Evolutionary conservation across 306 rosid genomes (phyloP).

Genomic region (Cucurbita pepo): DNA sequence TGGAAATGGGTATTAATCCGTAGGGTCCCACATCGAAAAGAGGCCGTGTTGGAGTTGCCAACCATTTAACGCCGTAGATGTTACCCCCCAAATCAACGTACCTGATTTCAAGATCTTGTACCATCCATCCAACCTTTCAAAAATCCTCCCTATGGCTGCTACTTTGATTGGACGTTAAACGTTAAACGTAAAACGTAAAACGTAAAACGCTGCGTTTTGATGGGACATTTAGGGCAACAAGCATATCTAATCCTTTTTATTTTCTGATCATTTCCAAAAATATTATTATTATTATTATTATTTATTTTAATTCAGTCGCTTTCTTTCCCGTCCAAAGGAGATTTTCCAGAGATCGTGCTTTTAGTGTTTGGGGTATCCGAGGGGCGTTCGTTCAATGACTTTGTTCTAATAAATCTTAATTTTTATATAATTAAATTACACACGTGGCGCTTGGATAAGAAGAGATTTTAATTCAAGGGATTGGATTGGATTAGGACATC

Average conservation of each 20-base stretch:
- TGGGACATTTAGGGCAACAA: neutral
- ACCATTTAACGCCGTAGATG: slow-evolving; percentile 3
- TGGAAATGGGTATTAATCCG: neutral
- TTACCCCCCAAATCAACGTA: neutral
- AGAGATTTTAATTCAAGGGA: neutral
- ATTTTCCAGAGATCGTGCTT: slow-evolving; percentile 12
- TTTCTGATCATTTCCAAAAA: too few relatives aligned
- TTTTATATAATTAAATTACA: too few relatives aligned
- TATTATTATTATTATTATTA: too few relatives aligned
- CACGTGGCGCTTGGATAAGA: neutral
- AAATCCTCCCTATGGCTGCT: neutral
- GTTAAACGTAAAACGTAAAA: too few relatives aligned
- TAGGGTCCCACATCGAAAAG: neutral
- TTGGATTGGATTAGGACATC: neutral
- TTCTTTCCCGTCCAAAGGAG: slow-evolving; percentile 1
- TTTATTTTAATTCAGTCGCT: neutral
- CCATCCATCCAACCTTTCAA: neutral
- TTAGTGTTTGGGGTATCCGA: slow-evolving; percentile 6
- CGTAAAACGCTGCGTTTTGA: neutral
- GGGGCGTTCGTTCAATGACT: slow-evolving; percentile 15
- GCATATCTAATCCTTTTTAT: too few relatives aligned
- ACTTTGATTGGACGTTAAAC: neutral
- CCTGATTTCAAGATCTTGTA: neutral
- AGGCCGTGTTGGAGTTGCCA: slow-evolving; percentile 17
- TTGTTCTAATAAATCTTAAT: too few relatives aligned